Base-by-base conservation (phyloP, 371 early-diverging fungal species). In the Funneliformis caledonium region DNA sequence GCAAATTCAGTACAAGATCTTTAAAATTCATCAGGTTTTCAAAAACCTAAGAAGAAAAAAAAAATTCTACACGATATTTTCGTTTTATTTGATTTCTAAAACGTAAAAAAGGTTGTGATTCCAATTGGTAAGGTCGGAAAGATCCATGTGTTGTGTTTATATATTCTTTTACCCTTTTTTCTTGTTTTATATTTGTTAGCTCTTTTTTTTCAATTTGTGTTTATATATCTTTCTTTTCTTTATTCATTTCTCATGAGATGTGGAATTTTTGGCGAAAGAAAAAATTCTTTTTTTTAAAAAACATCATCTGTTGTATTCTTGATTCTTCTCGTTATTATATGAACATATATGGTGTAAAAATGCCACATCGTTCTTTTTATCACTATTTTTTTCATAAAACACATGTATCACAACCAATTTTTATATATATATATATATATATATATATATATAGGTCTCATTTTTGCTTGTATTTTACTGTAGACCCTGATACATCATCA, bases 1-100 rank as follows among this genome's bases (percentile, higher is more conserved):
- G 83, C 83, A 42, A 84, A 84, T 47, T 78, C 78, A 9, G 67
- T 78, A 16, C 67, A 61, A 9, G 76, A 52, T 22, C 56, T 56
- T 56, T 73, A 52, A 73, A 26, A 14, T 65, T 65, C 65, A 33
- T 11, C 12, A 31, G 7, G 65, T 4, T 9, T 19, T 19, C 4
- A 59, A 10, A 4, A 59, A 59, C 11, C 59, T 59, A 59, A 4
- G 12, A 59, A 59, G 26, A 64, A 26, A 64, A 31, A 65, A 65
- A 31, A 26, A 26, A 26, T 26, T 14, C 37, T 14, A 31, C 64
- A 64, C 31, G 65, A 65, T 33, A 12, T 12, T 33, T 26, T 2
- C 11, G 65, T 7, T 19, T 56, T 19, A 19, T 56, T 19, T 65
- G 65, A 31, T 10, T 16, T 33, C 10, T 33, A 65, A 31, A 65